Conservation (phyloP, 768 basidiomycete genomes). For the Ramaria sp. region DNA sequence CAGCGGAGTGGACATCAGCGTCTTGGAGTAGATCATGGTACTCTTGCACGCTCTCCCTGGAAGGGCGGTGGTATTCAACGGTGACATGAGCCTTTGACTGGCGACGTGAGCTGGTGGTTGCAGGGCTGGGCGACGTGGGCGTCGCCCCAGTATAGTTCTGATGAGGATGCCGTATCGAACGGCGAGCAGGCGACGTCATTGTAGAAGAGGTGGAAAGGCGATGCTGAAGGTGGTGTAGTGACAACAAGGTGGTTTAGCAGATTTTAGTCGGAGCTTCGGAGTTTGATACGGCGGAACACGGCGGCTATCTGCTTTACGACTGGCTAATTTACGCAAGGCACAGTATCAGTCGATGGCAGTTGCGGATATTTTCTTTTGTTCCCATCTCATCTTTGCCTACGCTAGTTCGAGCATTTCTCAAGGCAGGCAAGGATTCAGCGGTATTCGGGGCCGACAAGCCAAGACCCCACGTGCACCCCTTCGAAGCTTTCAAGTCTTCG, state of each 20-base stretch:
- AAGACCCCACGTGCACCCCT: too few species aligned
- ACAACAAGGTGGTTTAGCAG: not conserved
- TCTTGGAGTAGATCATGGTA: conserved; percentile 63
- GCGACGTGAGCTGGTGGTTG: not conserved
- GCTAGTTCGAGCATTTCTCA: too few species aligned
- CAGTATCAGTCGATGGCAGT: too few species aligned
- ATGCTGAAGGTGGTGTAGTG: not conserved
- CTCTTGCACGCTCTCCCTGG: conserved; percentile 65
- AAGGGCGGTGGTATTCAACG: conserved; percentile 68
- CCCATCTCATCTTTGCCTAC: too few species aligned
- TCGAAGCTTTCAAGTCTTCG: too few species aligned
- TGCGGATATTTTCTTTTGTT: too few species aligned
- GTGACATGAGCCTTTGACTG: conserved; percentile 21
- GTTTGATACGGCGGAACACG: not conserved
- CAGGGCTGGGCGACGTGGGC: not conserved
- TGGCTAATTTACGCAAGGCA: too few species aligned
- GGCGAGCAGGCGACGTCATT: conserved; percentile 1
- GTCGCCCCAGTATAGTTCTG: conserved; percentile 4
- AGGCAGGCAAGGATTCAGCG: too few species aligned
- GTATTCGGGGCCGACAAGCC: too few species aligned
- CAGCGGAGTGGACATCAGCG: conserved; percentile 43
- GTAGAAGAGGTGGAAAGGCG: not conserved
- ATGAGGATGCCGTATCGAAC: conserved; percentile 9
- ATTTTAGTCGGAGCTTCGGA: not conserved
- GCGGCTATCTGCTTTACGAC: too few species aligned